phyloP scores from a whole-genome alignment of 352 stramenopile genomes.

The Globisporangium parvum region DNA sequence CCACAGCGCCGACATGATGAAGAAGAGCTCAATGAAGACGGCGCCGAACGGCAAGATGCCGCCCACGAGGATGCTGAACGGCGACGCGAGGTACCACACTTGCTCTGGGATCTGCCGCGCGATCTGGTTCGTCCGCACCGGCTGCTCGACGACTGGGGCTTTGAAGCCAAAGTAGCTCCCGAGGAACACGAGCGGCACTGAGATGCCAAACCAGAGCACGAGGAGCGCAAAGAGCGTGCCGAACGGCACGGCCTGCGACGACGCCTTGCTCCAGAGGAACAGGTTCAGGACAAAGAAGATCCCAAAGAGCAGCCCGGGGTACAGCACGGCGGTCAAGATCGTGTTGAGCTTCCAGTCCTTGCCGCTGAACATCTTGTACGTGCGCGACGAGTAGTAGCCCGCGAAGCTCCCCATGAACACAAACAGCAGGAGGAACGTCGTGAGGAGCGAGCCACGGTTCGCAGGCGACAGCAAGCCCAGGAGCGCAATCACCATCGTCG shows the following conservation, averaged over 20 bases:
- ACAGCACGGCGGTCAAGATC: conserved; percentile 92
- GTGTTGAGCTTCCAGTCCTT: conserved; percentile 98
- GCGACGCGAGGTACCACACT: conserved; percentile 94
- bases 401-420: conserved; percentile 97
- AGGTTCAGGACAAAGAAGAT: conserved; percentile 97
- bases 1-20: conserved; percentile 99
- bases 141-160: conserved; percentile 80
- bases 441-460: conserved; percentile 96
- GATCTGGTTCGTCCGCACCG: conserved; percentile 89
- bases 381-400: conserved; percentile 94
- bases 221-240: conserved; percentile 96
- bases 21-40: conserved; percentile 99
- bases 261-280: conserved; percentile 88
- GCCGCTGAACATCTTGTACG: conserved; percentile 98
- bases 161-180: conserved; percentile 97
- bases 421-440: conserved; percentile 96
- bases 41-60: conserved; percentile 98
- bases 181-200: conserved; percentile 97
- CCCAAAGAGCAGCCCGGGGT: conserved; percentile 90
- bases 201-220: conserved; percentile 97
- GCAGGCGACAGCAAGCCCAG: conserved; percentile 94
- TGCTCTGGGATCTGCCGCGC: conserved; percentile 90
- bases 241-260: conserved; percentile 91
- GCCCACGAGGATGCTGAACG: conserved; percentile 93
- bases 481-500: conserved; percentile 94